Evolutionary conservation across 352 stramenopile genomes (phyloP).

Genomic region (Thalassiosira hispida): DNA sequence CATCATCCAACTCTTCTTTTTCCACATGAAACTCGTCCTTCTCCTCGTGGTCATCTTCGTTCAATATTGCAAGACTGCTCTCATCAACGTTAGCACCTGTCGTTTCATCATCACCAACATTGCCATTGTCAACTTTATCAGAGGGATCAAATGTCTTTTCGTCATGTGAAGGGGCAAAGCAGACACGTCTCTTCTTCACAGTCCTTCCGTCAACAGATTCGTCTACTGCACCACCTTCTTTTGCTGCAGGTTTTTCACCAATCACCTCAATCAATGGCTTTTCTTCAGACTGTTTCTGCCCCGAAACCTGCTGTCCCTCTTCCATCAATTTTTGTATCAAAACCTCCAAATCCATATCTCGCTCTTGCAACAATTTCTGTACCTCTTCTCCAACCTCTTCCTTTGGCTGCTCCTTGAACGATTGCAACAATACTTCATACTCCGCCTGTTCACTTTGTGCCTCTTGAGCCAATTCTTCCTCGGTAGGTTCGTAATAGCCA

Average conservation of each 20-base stretch:
- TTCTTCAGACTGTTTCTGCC: constrained; percentile 26
- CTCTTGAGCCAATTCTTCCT: constrained; percentile 58
- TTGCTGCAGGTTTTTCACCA: constrained; percentile 40
- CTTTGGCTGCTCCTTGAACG: constrained; percentile 14
- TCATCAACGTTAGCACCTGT: not conserved
- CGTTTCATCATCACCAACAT: constrained; percentile 6
- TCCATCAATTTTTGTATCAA: constrained; percentile 44
- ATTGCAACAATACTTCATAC: constrained; percentile 29
- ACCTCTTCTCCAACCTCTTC: constrained; percentile 60
- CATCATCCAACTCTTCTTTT: constrained; percentile 85
- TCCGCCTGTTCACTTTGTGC: constrained; percentile 24
- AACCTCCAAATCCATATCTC: constrained; percentile 69
- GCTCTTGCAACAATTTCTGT: constrained; percentile 71
- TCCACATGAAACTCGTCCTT: constrained; percentile 66
- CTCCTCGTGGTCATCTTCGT: constrained; percentile 79
- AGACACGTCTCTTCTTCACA: constrained; percentile 59
- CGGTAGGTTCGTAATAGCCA: constrained; percentile 38
- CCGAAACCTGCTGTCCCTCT: constrained; percentile 2
- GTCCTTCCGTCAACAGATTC: not conserved
- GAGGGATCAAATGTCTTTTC: constrained; percentile 44
- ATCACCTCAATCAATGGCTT: constrained; percentile 41
- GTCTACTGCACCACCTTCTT: constrained; percentile 49
- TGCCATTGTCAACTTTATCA: not conserved
- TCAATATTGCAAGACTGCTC: constrained; percentile 20
- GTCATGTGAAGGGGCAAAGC: constrained; percentile 73